phyloP scores from a whole-genome alignment of 345 rosid species.

The Murraya koenigii region DNA sequence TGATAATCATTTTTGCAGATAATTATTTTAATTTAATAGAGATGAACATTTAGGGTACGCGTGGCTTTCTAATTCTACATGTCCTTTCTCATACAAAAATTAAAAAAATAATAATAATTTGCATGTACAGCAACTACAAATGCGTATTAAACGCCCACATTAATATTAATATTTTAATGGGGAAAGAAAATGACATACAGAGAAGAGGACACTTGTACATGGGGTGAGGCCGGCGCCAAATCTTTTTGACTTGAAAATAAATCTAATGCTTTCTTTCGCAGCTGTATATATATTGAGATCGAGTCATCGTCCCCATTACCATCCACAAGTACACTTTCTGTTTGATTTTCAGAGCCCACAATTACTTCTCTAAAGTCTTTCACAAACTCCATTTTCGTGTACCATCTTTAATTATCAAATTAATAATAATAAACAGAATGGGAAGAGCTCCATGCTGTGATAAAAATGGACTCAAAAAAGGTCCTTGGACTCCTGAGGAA shows the following conservation, averaged over 20 bases:
- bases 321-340: background rate
- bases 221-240: conserved; percentile 44
- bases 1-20: no score
- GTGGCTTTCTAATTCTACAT: no score
- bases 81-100: no score
- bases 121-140: no score
- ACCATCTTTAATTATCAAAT: background rate
- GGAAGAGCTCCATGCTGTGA: conserved; percentile 87
- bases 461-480: conserved; percentile 76
- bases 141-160: no score
- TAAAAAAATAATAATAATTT: no score
- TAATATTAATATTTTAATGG: background rate
- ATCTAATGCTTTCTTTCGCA: background rate
- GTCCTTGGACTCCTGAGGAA: conserved; percentile 85
- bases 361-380: background rate
- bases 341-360: background rate
- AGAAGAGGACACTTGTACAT: conserved; percentile 1
- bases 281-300: conserved; percentile 14
- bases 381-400: background rate
- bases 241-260: conserved; percentile 35
- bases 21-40: no score
- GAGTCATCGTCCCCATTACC: conserved; percentile 6
- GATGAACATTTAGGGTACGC: no score
- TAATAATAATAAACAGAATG: conserved; percentile 29
- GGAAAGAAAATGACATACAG: background rate